Conservation (phyloP, 352 stramenopile species). For the Phytophthora ohioensis region DNA sequence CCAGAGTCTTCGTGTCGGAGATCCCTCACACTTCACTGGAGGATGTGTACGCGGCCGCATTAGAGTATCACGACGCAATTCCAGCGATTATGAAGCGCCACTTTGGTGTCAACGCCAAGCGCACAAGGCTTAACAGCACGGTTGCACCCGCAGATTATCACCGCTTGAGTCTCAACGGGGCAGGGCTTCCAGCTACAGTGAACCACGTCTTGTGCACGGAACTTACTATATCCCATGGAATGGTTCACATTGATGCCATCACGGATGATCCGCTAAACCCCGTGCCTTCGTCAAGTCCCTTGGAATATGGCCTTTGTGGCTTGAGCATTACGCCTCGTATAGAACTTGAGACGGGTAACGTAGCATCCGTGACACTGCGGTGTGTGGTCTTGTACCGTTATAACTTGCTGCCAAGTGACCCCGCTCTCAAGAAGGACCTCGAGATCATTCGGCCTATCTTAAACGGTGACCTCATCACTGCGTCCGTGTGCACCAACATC, state of each 20-base stretch:
- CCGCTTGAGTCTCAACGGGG: too few species aligned
- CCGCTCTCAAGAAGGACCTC: constrained; percentile 23
- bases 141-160: too few species aligned
- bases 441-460: constrained; percentile 15
- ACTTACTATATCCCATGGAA: too few species aligned
- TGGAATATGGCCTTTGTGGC: constrained; percentile 10
- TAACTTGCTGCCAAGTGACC: constrained; percentile 25
- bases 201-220: too few species aligned
- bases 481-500: constrained; percentile 2
- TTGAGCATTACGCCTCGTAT: constrained; percentile 27
- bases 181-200: too few species aligned
- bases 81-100: constrained; percentile 40
- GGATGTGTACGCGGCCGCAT: constrained; percentile 32
- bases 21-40: constrained; percentile 43
- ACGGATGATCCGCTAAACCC: too few species aligned
- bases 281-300: not conserved
- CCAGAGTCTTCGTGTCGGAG: constrained; percentile 47
- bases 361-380: constrained; percentile 23
- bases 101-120: constrained; percentile 24
- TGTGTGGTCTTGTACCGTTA: constrained; percentile 33
- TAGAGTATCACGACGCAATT: constrained; percentile 36
- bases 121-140: too few species aligned
- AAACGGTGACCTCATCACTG: constrained; percentile 14
- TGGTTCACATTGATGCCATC: too few species aligned
- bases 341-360: constrained; percentile 6